These are phyloP conservation scores for Cystofilobasidium capitatum DNA, from an alignment of 768 basidiomycete species.

Conservation along the genomic window DNA sequence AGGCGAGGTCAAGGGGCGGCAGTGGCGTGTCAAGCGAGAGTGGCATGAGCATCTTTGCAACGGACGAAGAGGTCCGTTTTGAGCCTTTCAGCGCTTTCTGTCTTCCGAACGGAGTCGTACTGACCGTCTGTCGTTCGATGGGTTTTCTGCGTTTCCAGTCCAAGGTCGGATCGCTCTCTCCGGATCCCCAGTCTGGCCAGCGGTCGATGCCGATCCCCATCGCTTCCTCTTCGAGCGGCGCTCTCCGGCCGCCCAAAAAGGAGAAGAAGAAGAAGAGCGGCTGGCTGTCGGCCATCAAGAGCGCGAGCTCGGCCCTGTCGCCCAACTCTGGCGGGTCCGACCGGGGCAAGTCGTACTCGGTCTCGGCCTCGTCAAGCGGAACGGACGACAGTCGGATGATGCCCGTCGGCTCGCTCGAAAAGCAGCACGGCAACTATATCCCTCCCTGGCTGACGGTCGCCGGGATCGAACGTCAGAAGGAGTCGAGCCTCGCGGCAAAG, in stretches of 20 bases:
- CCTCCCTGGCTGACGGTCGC: constrained; percentile 21
- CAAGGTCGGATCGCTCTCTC: neutral
- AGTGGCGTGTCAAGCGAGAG: constrained; percentile 2
- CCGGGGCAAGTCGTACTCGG: neutral
- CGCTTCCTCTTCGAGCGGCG: neutral
- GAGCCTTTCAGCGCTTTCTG: neutral
- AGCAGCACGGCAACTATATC: constrained; percentile 5
- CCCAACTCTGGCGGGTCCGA: neutral
- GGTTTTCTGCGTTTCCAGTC: neutral
- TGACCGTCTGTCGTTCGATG: neutral
- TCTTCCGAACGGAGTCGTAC: neutral
- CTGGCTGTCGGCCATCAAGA: constrained; percentile 23
- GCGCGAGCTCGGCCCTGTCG: constrained; percentile 8
- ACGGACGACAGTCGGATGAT: neutral
- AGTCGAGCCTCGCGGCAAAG: constrained; percentile 13
- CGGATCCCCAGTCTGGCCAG: neutral
- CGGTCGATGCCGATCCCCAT: neutral
- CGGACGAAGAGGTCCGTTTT: neutral
- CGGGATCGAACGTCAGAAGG: constrained; percentile 7
- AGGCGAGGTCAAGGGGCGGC: neutral
- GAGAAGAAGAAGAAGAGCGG: constrained; percentile 18
- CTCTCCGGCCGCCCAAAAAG: neutral
- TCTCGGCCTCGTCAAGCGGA: constrained; percentile 17
- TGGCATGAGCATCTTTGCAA: neutral
- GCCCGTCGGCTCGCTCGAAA: neutral